Conservation (phyloP, 371 early-diverging fungal genomes). For the Encephalitozoon intestinalis region DNA sequence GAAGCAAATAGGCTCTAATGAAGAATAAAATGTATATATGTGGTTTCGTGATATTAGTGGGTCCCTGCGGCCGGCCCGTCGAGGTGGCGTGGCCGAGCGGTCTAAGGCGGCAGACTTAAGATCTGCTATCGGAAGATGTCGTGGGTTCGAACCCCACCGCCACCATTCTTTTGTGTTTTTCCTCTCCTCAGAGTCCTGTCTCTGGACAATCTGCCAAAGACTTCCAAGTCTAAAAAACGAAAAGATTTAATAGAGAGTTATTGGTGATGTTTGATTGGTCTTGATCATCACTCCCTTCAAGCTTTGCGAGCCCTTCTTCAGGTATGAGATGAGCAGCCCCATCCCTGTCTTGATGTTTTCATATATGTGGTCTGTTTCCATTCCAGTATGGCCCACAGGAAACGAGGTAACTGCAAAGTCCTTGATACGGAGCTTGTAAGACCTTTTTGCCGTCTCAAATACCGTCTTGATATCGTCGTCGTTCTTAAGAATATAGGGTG, state of each 20-base stretch:
- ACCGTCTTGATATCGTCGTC: slow-evolving; percentile 75
- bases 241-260: slow-evolving; percentile 55
- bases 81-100: slow-evolving; percentile 14
- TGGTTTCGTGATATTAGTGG: not conserved
- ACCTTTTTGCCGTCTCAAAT: slow-evolving; percentile 82
- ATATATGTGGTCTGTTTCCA: slow-evolving; percentile 83
- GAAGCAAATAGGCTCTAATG: not conserved
- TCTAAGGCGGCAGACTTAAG: slow-evolving; percentile 18
- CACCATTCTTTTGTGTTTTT: not conserved
- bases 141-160: slow-evolving; percentile 17
- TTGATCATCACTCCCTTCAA: slow-evolving; percentile 92
- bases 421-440: slow-evolving; percentile 97
- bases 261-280: slow-evolving; percentile 85
- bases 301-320: slow-evolving; percentile 99
- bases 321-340: slow-evolving; percentile 87
- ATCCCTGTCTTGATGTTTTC: slow-evolving; percentile 91
- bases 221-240: too few species aligned
- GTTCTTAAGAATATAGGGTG: slow-evolving; percentile 90
- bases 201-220: too few species aligned
- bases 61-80: not conserved
- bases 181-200: too few species aligned
- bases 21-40: not conserved
- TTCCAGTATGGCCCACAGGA: slow-evolving; percentile 85
- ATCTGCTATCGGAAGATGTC: slow-evolving; percentile 10
- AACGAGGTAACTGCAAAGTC: slow-evolving; percentile 91